Percentiles rank a stretch among this genome's conserved stretches.
Evolutionary conservation across 2,329 filamentous ascomycete species (phyloP).

Genomic region (Hysterium pulicare): DNA sequence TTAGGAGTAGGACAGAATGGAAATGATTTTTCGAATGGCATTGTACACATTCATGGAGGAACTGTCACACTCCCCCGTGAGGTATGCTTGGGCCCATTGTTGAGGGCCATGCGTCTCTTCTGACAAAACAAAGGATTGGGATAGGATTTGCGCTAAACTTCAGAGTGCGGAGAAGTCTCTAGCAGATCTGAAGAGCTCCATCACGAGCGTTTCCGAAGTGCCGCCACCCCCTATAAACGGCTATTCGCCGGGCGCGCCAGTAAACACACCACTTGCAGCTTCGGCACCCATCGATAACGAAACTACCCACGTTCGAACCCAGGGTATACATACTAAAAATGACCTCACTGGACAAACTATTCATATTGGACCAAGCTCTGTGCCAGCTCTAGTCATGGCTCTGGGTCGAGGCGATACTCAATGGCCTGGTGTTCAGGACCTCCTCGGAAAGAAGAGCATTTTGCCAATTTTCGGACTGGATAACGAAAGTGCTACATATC

Average conservation of each 20-base stretch:
- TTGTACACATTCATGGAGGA: constrained; percentile 38
- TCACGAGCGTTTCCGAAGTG: constrained; percentile 36
- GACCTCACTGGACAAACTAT: constrained; percentile 59
- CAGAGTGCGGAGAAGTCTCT: constrained; percentile 47
- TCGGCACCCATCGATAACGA: constrained; percentile 34
- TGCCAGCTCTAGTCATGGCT: constrained; percentile 58
- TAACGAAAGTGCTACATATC: constrained; percentile 63
- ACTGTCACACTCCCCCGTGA: constrained; percentile 40
- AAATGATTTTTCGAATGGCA: constrained; percentile 36
- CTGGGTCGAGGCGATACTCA: constrained; percentile 44
- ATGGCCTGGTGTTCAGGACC: constrained; percentile 53
- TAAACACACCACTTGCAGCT: constrained; percentile 33
- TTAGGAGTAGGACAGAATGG: constrained; percentile 31
- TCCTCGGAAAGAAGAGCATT: constrained; percentile 58
- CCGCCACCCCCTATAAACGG: constrained; percentile 28
- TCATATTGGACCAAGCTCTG: constrained; percentile 60
- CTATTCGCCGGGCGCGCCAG: constrained; percentile 28
- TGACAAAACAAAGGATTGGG: constrained; percentile 41
- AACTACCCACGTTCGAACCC: constrained; percentile 43
- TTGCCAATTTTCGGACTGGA: constrained; percentile 61
- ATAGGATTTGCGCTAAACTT: constrained; percentile 47
- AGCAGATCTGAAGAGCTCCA: constrained; percentile 41
- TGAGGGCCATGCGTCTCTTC: constrained; percentile 2
- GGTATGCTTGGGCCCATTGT: constrained; percentile 17
- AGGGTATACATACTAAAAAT: constrained; percentile 60